Evolutionary conservation across 768 basidiomycete species (phyloP).

Genomic region (Pulveroboletus sp.): DNA sequence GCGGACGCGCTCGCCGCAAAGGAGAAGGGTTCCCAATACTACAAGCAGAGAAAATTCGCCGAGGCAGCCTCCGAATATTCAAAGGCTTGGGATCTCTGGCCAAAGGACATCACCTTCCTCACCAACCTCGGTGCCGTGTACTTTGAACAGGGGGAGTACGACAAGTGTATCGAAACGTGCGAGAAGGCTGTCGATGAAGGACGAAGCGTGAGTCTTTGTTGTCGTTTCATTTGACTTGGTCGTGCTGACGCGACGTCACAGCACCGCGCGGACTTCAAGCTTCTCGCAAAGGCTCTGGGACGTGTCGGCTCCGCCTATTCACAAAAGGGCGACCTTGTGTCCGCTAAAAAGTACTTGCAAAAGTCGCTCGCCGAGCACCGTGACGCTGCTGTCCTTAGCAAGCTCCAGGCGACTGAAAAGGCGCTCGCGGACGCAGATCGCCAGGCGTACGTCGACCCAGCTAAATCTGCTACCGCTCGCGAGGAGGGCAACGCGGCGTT

Average conservation of each 20-base stretch:
- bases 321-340: constrained; percentile 68
- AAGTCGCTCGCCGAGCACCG: constrained; percentile 97
- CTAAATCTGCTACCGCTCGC: constrained; percentile 72
- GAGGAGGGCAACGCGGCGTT: constrained; percentile 92
- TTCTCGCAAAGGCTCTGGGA: constrained; percentile 91
- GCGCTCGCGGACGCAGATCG: constrained; percentile 72
- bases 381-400: constrained; percentile 86
- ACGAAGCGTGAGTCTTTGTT: constrained; percentile 50
- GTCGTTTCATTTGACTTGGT: neutral
- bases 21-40: constrained; percentile 70
- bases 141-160: constrained; percentile 90
- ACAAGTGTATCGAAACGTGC: constrained; percentile 85
- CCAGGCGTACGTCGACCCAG: constrained; percentile 83
- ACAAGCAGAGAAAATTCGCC: constrained; percentile 82
- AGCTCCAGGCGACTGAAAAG: constrained; percentile 82
- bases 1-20: constrained; percentile 78
- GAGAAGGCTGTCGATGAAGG: constrained; percentile 98
- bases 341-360: constrained; percentile 87
- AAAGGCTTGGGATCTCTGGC: constrained; percentile 90
- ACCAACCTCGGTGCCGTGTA: constrained; percentile 89
- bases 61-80: constrained; percentile 72
- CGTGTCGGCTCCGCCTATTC: constrained; percentile 83
- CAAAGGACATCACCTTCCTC: constrained; percentile 90
- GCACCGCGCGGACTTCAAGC: constrained; percentile 90
- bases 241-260: constrained; percentile 28